Percentiles rank a stretch among this genome's conserved stretches.
phyloP scores from a whole-genome alignment of 176 grass and related monocot species.

The Elaeis guineensis region DNA sequence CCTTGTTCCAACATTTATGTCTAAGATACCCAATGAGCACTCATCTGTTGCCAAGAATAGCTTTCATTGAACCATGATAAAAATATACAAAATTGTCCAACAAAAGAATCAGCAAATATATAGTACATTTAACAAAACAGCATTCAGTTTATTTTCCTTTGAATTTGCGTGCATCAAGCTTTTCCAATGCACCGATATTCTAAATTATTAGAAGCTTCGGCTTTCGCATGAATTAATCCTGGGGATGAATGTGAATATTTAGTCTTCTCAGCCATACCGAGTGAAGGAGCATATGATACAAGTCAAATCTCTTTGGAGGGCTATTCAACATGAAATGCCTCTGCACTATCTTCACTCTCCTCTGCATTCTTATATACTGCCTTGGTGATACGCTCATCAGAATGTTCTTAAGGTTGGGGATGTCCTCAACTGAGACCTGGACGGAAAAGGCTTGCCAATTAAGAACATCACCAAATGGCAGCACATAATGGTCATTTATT shows the following conservation, averaged over 20 bases:
- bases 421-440: conserved; percentile 40
- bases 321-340: conserved; percentile 72
- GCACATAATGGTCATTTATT: conserved; percentile 55
- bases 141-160: no score
- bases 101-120: no score
- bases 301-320: conserved; percentile 42
- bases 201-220: no score
- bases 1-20: no score
- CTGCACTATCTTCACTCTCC: conserved; percentile 32
- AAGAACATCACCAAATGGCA: conserved; percentile 72
- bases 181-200: no score
- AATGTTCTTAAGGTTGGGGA: conserved; percentile 48
- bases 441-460: conserved; percentile 77
- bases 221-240: not conserved
- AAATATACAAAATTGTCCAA: no score
- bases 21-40: no score
- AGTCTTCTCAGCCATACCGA: conserved; percentile 82
- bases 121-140: no score
- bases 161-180: no score
- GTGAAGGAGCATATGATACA: conserved; percentile 83
- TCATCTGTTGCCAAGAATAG: no score
- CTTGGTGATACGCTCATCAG: conserved; percentile 43
- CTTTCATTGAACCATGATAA: no score
- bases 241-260: conserved; percentile 33
- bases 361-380: conserved; percentile 70